Base-by-base conservation (phyloP, 2,329 filamentous ascomycete genomes). In the Colletotrichum eremochloae region DNA sequence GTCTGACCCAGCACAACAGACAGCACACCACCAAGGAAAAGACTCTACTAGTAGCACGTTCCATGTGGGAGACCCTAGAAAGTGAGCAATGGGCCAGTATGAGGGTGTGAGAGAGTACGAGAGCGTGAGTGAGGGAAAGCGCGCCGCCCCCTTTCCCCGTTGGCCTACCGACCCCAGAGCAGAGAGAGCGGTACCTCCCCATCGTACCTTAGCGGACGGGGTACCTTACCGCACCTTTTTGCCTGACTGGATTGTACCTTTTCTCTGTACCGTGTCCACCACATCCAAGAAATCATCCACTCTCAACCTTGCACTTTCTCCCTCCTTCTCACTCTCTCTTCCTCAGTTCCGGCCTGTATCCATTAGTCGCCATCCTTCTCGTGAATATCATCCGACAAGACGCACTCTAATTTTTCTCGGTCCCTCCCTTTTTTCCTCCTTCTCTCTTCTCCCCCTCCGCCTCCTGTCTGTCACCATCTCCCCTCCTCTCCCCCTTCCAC, bases 401-500 rank as follows among this genome's bases (percentile, higher is more conserved):
- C 66, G 70, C 66, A 75, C 63, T 70, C 58, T 70, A 73, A 74
- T 78, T 67, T 67, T 55, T 61, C 67, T 52, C 38, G 42, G 44
- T 63, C 65, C 31, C 50, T 62, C 70, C 55, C 62, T 73, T 68
- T 67, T 74, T 71, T 46, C 60, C 68, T 64, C 63, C 63, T 70
- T 42, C 46, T 63, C 64, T 44, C 62, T 42, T 61, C 53, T 55
- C 63, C 67, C 48, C 63, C 56, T 60, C 56, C 58, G 57, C 63
- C 53, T 80, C 76, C 75, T 72, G n/a, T 74, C 67, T 76, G 73
- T 74, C 74, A 60, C 56, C 71, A 56, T 67, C 68, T 60, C 57
- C 48, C 42, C 50, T 63, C 56, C 75, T 65, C 63, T 42, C 40
- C 60, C 42, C 53, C 40, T 56, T 29, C 62, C 38, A 64, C 52